Evolutionary conservation across 2,329 filamentous ascomycete genomes (phyloP).

Genomic region (Fusarium verrucosum): DNA sequence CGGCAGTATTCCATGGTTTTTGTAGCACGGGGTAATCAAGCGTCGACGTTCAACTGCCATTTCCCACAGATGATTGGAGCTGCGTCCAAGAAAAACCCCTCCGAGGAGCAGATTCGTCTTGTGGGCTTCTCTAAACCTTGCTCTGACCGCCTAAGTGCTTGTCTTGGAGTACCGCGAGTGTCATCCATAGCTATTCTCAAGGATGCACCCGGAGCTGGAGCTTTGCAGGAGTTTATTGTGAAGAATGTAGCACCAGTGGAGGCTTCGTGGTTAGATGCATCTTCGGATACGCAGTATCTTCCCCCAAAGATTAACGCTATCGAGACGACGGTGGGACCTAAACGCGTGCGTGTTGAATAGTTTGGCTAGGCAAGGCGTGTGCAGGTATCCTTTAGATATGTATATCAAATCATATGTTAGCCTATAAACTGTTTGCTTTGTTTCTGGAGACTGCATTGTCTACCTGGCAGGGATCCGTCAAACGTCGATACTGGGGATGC

Average conservation of each 20-base stretch:
- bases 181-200: constrained; percentile 69
- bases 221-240: constrained; percentile 65
- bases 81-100: constrained; percentile 56
- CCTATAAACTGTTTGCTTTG: background rate
- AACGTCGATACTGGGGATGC: background rate
- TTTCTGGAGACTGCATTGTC: background rate
- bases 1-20: constrained; percentile 63
- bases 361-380: background rate
- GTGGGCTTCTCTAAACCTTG: constrained; percentile 70
- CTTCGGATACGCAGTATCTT: constrained; percentile 40
- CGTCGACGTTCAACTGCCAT: constrained; percentile 67
- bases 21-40: constrained; percentile 65
- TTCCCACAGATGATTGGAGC: constrained; percentile 64
- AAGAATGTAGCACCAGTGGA: constrained; percentile 62
- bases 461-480: background rate
- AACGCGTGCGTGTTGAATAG: constrained; percentile 38
- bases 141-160: constrained; percentile 65
- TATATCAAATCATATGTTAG: background rate
- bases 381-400: background rate
- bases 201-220: constrained; percentile 64
- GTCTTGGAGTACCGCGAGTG: constrained; percentile 69
- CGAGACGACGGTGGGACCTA: constrained; percentile 50
- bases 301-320: constrained; percentile 49
- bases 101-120: constrained; percentile 60
- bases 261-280: constrained; percentile 60